Percentiles rank a stretch among this genome's conserved stretches.
Conservation (phyloP, 2,329 filamentous ascomycete species). For the Xylaria sp. region DNA sequence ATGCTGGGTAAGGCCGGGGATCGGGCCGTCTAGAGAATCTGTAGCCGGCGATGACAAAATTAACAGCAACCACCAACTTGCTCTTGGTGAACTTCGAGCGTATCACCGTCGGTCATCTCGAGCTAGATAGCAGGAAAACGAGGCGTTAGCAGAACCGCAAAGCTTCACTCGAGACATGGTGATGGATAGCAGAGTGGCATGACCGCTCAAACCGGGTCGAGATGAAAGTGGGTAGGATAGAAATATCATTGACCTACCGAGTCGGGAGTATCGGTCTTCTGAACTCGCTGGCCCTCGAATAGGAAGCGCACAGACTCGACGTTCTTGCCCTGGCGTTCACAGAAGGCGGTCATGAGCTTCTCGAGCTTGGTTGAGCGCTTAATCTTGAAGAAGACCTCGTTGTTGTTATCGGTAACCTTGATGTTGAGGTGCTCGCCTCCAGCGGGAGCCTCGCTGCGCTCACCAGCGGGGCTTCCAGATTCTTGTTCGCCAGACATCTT, state of each 20-base stretch:
- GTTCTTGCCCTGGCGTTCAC: slow-evolving; percentile 89
- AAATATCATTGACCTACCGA: slow-evolving; percentile 58
- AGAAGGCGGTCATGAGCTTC: slow-evolving; percentile 98
- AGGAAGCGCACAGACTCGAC: slow-evolving; percentile 82
- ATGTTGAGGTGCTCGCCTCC: slow-evolving; percentile 85
- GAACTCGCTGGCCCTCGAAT: slow-evolving; percentile 91
- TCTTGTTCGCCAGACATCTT: slow-evolving; percentile 50
- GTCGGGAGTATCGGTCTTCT: slow-evolving; percentile 83
- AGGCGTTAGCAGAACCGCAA: slow-evolving; percentile 4
- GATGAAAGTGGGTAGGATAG: neutral
- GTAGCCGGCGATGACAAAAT: slow-evolving; percentile 25
- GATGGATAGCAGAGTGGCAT: neutral
- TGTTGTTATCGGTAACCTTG: slow-evolving; percentile 98
- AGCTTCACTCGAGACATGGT: neutral
- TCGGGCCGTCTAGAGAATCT: neutral
- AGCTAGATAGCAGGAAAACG: slow-evolving; percentile 55
- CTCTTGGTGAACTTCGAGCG: slow-evolving; percentile 94
- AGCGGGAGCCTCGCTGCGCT: slow-evolving; percentile 38
- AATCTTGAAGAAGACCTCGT: slow-evolving; percentile 99
- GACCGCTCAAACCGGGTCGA: slow-evolving; percentile 2
- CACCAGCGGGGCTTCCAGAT: slow-evolving; percentile 42
- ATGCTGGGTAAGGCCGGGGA: neutral
- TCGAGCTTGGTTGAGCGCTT: slow-evolving; percentile 93
- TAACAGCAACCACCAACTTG: slow-evolving; percentile 70
- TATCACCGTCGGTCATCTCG: slow-evolving; percentile 94